phyloP scores from a whole-genome alignment of 768 basidiomycete genomes.

The Pholiota molesta region DNA sequence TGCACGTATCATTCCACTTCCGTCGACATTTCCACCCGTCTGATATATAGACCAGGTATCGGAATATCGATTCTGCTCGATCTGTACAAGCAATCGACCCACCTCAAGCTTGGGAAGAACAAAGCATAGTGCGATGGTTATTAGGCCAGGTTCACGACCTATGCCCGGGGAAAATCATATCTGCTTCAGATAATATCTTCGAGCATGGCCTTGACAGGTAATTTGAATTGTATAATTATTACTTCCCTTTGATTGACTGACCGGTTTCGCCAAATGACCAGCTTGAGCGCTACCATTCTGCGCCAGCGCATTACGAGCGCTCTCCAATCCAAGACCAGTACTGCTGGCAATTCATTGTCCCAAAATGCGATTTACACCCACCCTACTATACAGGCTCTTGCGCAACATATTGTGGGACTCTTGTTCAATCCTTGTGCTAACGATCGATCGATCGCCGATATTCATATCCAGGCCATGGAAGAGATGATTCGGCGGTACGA shows the following conservation, averaged over 20 bases:
- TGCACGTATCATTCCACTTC: slow-evolving; percentile 31
- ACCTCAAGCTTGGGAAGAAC: slow-evolving; percentile 17
- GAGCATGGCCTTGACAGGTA: slow-evolving; percentile 27
- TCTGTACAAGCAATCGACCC: slow-evolving; percentile 11
- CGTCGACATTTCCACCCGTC: background rate
- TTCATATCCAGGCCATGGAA: background rate
- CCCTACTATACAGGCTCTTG: slow-evolving; percentile 1
- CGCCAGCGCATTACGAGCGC: background rate
- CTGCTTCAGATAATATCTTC: slow-evolving; percentile 18
- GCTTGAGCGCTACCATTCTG: slow-evolving; percentile 16
- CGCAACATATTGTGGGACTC: background rate
- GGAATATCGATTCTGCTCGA: slow-evolving; percentile 14
- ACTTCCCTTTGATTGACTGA: background rate
- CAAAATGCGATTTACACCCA: slow-evolving; percentile 1
- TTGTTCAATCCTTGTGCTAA: background rate
- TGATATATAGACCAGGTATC: slow-evolving; percentile 17
- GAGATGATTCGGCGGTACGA: background rate
- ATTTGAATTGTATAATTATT: background rate
- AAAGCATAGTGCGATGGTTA: slow-evolving; percentile 19
- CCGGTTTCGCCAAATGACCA: background rate
- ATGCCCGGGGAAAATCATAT: slow-evolving; percentile 3
- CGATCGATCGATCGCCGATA: background rate
- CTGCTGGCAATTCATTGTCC: background rate
- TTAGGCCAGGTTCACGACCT: slow-evolving; percentile 21
- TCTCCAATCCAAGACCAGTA: background rate